Base-by-base conservation (phyloP, 2,329 filamentous ascomycete genomes). In the Aspergillus puulaauensis region DNA sequence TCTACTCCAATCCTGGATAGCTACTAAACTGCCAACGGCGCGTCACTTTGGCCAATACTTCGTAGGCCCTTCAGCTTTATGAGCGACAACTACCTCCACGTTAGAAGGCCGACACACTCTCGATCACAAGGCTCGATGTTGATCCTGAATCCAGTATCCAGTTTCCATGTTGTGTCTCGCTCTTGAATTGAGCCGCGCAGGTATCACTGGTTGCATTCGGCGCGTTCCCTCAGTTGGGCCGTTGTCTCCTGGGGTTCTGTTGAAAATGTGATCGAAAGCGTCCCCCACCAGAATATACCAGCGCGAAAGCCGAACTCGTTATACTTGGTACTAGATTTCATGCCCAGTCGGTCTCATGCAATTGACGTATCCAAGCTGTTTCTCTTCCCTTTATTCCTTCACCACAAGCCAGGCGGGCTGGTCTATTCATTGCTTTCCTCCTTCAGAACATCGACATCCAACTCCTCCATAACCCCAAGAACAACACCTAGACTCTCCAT, bases 401-500 rank as follows among this genome's bases (percentile, higher is more conserved):
- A 35, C 5, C 33, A 12, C 35, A 6, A 37, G 3, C 2, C 15
- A 37, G 35, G 14, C 15, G 15, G 33, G 35, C 33, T 14, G 12
- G 6, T 9, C 70, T 67, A 69, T 52, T 67, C 58, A 45, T 63
- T 64, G 43, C 68, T 60, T 60, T 66, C 66, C 57, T 66, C 62
- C 35, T 82, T 84, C 40, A 96, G 72, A 2, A 95, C 88, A 77
- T 97, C 93, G 24, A 87, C 85, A 75, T 98, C 93, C 67, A 98
- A 76, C 72, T 96, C 89, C 74, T 90, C 87, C 90, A 97, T 96
- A 15, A 96, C 90, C 54, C 92, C 90, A 43, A 97, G 74, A 1
- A 97, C 88, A 5, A 97, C 86, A 52, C 86, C 86, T 56, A 97
- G 74, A 66, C 89, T 96, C 68, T 98, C 93, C 82, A 98, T 92